Conservation (phyloP, 495 filamentous ascomycete genomes). For the Glonium stellatum region DNA sequence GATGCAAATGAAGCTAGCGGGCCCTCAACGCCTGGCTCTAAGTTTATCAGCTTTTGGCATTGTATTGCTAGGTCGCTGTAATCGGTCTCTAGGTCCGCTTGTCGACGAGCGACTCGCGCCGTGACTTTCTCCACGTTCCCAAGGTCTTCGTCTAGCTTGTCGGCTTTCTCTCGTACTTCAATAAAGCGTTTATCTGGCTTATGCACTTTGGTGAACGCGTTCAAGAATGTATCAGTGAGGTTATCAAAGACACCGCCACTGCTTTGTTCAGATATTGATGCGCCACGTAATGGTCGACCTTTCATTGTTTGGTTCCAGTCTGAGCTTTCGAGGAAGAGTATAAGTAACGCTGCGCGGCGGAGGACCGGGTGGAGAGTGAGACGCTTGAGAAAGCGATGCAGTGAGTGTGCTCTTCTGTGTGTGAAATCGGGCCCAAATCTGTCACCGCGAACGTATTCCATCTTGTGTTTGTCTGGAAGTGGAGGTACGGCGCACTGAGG, state of each 20-base stretch:
- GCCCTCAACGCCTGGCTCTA: slow-evolving; percentile 82
- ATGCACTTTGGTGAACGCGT: slow-evolving; percentile 92
- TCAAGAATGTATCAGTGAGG: slow-evolving; percentile 93
- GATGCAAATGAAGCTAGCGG: slow-evolving; percentile 77
- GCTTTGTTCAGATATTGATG: slow-evolving; percentile 47
- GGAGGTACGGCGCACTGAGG: slow-evolving; percentile 89
- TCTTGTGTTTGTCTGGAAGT: slow-evolving; percentile 95
- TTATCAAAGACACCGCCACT: slow-evolving; percentile 72
- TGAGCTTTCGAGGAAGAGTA: slow-evolving; percentile 80
- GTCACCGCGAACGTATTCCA: slow-evolving; percentile 95
- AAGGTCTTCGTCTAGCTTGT: slow-evolving; percentile 93
- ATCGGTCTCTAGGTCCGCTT: slow-evolving; percentile 82
- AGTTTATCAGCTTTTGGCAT: slow-evolving; percentile 80
- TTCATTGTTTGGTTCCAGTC: slow-evolving; percentile 98
- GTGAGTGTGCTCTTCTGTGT: slow-evolving; percentile 76
- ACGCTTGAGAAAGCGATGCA: slow-evolving; percentile 86
- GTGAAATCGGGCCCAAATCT: slow-evolving; percentile 93
- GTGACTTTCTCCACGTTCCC: slow-evolving; percentile 89
- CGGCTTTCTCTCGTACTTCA: slow-evolving; percentile 84
- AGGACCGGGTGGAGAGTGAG: slow-evolving; percentile 82
- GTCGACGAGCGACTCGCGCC: slow-evolving; percentile 77
- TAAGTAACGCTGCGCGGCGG: slow-evolving; percentile 71
- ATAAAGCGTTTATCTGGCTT: slow-evolving; percentile 93
- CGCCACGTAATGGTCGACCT: slow-evolving; percentile 56
- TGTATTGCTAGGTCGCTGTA: slow-evolving; percentile 84